Evolutionary conservation across 2,329 filamentous ascomycete species (phyloP), one percentile per base, ranked within the genome.

Genomic region (Paraphaeosphaeria minitans): DNA sequence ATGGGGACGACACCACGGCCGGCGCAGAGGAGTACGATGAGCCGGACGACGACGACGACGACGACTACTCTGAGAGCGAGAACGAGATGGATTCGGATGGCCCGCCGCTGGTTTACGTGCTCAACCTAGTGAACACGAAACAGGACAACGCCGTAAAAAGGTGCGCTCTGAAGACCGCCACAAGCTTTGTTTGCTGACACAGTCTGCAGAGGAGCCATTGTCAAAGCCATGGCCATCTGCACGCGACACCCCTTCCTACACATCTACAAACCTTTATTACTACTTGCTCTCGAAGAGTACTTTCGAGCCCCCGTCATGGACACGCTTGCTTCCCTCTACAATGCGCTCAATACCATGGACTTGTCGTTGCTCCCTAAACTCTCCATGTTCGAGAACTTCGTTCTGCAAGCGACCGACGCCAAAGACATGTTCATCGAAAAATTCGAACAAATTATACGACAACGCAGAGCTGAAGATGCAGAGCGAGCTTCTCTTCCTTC

Each of bases 211-310:
- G 95, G 95, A 58, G 95, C 95, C 21, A 85, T 97, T 51, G 94
- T 98, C 58, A 98, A 98, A 76, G 92, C 95, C 43, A 99, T 99
- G 95, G 95, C 95, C 31, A 97, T 99, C 67, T 99, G 95, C 81
- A 99, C 95, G 8, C 85, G 95, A 45, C 95, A 99, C 81, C 93
- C 95, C 3, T 99, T 99, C 78, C 81, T 99, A 66, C 95, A 99
- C 78, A 99, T 99, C 64, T 99, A 99, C 82, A 99, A 99, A 91
- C 95, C 95, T 29, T 83, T 99, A 41, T 83, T 99, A 53, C 82
- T 99, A 39, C 80, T 99, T 45, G 95, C 95, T 0, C 82, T 99
- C 53, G 94, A 99, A 71, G 94, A 98, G 73, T 99, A 99, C 77
- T 99, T 98, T 79, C 95, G 96, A 72, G 88, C 89, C 0, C 95